Conservation (phyloP, 1,139 yeast genomes). For the Suhomyces choctaworum region DNA sequence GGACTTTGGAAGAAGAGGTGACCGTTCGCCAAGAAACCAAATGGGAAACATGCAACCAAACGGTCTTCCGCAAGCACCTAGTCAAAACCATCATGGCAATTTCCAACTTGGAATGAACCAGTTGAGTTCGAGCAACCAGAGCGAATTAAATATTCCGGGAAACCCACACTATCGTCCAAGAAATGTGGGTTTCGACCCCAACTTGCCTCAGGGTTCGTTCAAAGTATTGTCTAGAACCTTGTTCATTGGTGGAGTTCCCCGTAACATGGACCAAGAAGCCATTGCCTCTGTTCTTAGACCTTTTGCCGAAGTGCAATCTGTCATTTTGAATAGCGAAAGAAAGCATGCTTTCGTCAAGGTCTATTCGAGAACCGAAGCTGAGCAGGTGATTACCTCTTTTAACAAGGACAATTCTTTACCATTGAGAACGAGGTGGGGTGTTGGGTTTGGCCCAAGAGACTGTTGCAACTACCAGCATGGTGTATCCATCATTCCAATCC, state of each 20-base stretch:
- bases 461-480: conserved; percentile 96
- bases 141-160: conserved; percentile 67
- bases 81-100: conserved; percentile 10
- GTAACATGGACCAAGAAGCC: conserved; percentile 73
- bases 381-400: conserved; percentile 63
- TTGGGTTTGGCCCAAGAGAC: conserved; percentile 98
- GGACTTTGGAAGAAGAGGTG: conserved; percentile 24
- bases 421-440: conserved; percentile 95
- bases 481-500: conserved; percentile 79
- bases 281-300: conserved; percentile 71
- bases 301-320: conserved; percentile 93
- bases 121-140: conserved; percentile 18
- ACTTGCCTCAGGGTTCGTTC: conserved; percentile 76
- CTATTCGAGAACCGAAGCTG: conserved; percentile 94
- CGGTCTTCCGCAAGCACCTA: conserved; percentile 10
- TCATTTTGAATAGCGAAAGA: conserved; percentile 81
- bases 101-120: conserved; percentile 6
- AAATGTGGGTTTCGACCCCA: conserved; percentile 65
- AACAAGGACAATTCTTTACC: conserved; percentile 51
- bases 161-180: conserved; percentile 74
- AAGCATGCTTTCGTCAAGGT: conserved; percentile 96
- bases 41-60: conserved; percentile 16
- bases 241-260: conserved; percentile 92
- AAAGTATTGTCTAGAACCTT: conserved; percentile 87
- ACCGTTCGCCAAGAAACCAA: conserved; percentile 33